phyloP scores from a whole-genome alignment of 805 yeast species.

The Wickerhamomyces bisporus region DNA sequence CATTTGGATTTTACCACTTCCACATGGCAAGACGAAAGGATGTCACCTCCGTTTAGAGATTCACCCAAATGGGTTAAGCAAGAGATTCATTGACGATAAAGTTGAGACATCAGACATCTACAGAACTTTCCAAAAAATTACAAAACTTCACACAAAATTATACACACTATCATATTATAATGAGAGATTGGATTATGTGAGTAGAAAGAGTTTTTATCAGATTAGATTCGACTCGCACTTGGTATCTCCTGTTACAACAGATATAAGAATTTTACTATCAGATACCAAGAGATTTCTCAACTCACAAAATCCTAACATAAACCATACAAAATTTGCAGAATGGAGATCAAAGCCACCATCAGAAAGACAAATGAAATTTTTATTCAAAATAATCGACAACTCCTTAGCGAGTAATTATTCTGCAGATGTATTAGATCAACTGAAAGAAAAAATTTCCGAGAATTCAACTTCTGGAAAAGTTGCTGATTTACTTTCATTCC shows the following conservation, averaged over 20 bases:
- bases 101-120: conserved; percentile 8
- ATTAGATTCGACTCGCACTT: conserved; percentile 14
- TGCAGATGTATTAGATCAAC: background rate
- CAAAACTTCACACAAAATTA: conserved; percentile 18
- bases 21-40: conserved; percentile 10
- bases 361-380: background rate
- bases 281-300: conserved; percentile 1
- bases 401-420: background rate
- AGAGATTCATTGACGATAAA: conserved; percentile 13
- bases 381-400: background rate
- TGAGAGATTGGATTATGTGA: conserved; percentile 7
- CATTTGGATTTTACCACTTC: conserved; percentile 28
- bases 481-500: background rate
- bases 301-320: background rate
- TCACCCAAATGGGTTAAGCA: conserved; percentile 9
- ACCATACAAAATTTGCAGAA: background rate
- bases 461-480: background rate
- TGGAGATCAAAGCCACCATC: background rate
- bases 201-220: conserved; percentile 8
- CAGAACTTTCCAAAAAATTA: conserved; percentile 4
- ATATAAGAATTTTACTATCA: conserved; percentile 15
- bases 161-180: conserved; percentile 12
- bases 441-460: background rate
- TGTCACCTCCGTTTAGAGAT: conserved; percentile 23
- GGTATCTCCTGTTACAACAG: conserved; percentile 21